Conservation (phyloP, 306 rosid genomes). For the Hippophae gyantsensis region DNA sequence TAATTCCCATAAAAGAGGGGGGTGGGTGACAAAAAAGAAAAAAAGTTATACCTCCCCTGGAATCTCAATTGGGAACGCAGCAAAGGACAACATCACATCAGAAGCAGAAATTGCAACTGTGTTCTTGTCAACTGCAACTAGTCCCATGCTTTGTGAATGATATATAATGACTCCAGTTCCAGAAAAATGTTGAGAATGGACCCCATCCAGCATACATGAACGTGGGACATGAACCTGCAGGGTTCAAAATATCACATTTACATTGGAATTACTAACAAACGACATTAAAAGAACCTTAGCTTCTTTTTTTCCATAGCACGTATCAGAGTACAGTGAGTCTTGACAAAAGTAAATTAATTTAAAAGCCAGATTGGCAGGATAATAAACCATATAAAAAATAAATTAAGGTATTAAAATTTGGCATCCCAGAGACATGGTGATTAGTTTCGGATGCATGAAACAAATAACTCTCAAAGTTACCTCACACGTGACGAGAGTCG, state of each 20-base stretch:
- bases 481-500: constrained; percentile 94
- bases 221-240: constrained; percentile 94
- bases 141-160: constrained; percentile 73
- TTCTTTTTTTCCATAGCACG: too few species aligned
- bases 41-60: constrained; percentile 80
- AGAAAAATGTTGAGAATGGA: constrained; percentile 82
- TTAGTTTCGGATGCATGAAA: background rate
- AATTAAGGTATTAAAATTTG: too few species aligned
- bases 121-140: constrained; percentile 81
- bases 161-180: constrained; percentile 88
- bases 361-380: too few species aligned
- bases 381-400: too few species aligned
- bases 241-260: constrained; percentile 11
- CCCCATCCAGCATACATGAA: constrained; percentile 95
- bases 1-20: too few species aligned
- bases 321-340: too few species aligned
- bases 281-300: too few species aligned
- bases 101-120: constrained; percentile 84
- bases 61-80: constrained; percentile 88
- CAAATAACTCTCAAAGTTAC: constrained; percentile 27
- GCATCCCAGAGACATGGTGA: too few species aligned
- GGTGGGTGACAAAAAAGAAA: background rate
- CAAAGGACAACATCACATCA: constrained; percentile 86
- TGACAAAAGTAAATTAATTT: too few species aligned
- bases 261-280: background rate